These are phyloP conservation scores for Parathielavia appendiculata DNA, from an alignment of 495 filamentous ascomycete species.

Conservation along the genomic window DNA sequence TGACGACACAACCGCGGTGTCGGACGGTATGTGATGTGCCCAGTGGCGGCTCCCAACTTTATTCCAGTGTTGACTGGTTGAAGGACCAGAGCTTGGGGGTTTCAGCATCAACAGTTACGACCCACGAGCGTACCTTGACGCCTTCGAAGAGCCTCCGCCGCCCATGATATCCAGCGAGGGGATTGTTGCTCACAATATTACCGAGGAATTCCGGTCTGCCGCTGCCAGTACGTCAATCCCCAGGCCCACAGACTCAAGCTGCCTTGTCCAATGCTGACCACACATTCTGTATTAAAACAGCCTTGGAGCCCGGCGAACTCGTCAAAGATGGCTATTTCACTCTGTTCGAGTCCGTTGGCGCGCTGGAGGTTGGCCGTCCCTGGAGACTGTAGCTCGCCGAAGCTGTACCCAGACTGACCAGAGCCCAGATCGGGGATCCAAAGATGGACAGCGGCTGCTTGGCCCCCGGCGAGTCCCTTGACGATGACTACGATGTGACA, in stretches of 20 bases:
- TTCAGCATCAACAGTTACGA: slow-evolving; percentile 28
- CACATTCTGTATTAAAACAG: slow-evolving; percentile 39
- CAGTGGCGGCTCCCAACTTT: not conserved
- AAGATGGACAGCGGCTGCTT: slow-evolving; percentile 97
- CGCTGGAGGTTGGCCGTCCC: slow-evolving; percentile 68
- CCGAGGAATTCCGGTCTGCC: slow-evolving; percentile 64
- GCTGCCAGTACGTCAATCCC: slow-evolving; percentile 54
- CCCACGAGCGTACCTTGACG: slow-evolving; percentile 1
- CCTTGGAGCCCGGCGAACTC: slow-evolving; percentile 70
- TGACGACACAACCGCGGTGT: not conserved
- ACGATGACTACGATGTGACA: slow-evolving; percentile 79
- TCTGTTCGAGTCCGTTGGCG: slow-evolving; percentile 87
- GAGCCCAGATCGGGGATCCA: slow-evolving; percentile 82
- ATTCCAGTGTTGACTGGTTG: not conserved
- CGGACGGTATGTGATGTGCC: not conserved
- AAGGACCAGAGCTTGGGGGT: slow-evolving; percentile 20
- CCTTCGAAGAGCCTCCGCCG: slow-evolving; percentile 20
- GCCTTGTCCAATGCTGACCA: not conserved
- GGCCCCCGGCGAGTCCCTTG: slow-evolving; percentile 67
- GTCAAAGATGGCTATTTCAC: slow-evolving; percentile 94
- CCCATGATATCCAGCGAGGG: slow-evolving; percentile 42
- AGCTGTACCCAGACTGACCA: not conserved
- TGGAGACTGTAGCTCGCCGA: not conserved
- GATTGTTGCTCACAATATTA: slow-evolving; percentile 67
- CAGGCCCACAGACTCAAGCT: too few species aligned